Evolutionary conservation across 2,329 filamentous ascomycete genomes (phyloP).

Genomic region (Aspergillus sp.): DNA sequence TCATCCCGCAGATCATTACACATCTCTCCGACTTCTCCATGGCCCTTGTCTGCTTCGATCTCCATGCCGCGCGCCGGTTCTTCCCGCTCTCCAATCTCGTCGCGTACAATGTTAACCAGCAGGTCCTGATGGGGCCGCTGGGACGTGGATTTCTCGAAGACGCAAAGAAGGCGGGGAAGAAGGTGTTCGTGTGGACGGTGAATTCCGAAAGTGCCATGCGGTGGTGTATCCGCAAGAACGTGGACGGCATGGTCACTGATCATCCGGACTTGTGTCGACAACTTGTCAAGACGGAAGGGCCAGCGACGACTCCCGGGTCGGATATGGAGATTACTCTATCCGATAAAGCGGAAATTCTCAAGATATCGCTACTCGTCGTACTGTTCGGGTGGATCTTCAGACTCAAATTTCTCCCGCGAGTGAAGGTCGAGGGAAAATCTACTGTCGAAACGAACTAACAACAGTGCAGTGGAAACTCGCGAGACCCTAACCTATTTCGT

Average conservation of each 20-base stretch:
- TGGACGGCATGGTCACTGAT: conserved; percentile 83
- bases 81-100: conserved; percentile 52
- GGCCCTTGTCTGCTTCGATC: conserved; percentile 36
- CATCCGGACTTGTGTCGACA: conserved; percentile 50
- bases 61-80: conserved; percentile 60
- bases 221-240: conserved; percentile 58
- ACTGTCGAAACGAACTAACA: background rate
- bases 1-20: conserved; percentile 54
- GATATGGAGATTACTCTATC: background rate
- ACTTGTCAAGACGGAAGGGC: background rate
- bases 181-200: conserved; percentile 77
- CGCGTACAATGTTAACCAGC: conserved; percentile 67
- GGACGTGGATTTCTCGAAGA: conserved; percentile 60
- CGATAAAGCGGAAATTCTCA: background rate
- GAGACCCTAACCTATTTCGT: too few species aligned
- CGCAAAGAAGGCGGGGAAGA: conserved; percentile 47
- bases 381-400: background rate
- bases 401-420: background rate
- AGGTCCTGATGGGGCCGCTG: conserved; percentile 57
- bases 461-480: too few species aligned
- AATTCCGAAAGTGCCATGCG: conserved; percentile 72
- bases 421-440: background rate
- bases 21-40: conserved; percentile 39
- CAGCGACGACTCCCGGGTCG: too few species aligned
- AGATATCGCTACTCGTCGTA: background rate